These are phyloP conservation scores for Coelastrella sp. DNA, from an alignment of 139 green algal species.

Conservation along the genomic window DNA sequence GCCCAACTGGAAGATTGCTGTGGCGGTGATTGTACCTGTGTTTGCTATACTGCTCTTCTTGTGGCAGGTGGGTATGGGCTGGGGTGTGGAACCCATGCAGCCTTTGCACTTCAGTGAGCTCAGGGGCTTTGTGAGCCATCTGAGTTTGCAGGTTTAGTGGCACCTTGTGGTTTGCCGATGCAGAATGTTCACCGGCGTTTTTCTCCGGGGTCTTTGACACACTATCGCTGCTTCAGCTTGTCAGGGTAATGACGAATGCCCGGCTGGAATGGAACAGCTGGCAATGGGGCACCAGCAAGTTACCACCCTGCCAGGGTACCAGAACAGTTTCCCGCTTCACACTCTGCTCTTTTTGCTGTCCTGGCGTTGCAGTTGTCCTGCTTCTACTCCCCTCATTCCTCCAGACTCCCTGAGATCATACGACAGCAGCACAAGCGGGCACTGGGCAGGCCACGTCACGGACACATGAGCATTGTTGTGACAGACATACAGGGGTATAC, in stretches of 20 bases:
- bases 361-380: not conserved
- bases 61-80: not conserved
- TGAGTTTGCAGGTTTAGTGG: no score
- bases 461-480: slow-evolving; percentile 58
- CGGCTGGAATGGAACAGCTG: no score
- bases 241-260: no score
- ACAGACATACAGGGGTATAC: slow-evolving; percentile 73
- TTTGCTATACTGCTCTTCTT: not conserved
- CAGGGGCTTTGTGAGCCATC: no score
- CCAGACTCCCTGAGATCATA: slow-evolving; percentile 21
- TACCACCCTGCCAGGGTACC: not conserved
- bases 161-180: no score
- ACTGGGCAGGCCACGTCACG: slow-evolving; percentile 52
- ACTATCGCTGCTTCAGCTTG: no score
- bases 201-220: no score
- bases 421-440: slow-evolving; percentile 57
- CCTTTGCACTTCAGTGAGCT: no score
- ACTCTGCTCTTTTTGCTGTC: not conserved
- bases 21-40: slow-evolving; percentile 27
- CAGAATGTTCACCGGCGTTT: no score
- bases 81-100: no score
- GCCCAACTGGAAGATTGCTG: not conserved
- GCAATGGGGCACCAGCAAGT: no score
- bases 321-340: not conserved
- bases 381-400: not conserved